Conservation (phyloP, 2,329 filamentous ascomycete genomes). For the Pseudogymnoascus sp. region DNA sequence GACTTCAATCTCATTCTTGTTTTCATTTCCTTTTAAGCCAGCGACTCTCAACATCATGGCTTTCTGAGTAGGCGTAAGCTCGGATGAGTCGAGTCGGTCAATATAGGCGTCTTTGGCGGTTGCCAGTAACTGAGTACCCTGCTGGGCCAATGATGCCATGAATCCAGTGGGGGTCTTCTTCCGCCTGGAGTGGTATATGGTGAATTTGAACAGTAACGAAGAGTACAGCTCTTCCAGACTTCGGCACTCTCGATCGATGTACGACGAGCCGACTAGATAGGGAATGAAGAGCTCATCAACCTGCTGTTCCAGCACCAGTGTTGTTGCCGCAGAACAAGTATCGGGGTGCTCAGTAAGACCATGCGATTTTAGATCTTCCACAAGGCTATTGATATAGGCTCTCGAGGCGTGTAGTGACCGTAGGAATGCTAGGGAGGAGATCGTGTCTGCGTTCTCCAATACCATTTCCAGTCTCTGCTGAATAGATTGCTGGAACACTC, state of each 20-base stretch:
- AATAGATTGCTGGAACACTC: conserved; percentile 95
- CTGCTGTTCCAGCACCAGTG: conserved; percentile 65
- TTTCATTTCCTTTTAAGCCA: conserved; percentile 66
- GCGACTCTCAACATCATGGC: conserved; percentile 84
- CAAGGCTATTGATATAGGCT: conserved; percentile 75
- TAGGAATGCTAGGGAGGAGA: conserved; percentile 87
- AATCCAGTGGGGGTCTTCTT: conserved; percentile 88
- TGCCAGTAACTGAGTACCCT: conserved; percentile 79
- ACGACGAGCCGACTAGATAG: conserved; percentile 60
- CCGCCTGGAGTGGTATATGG: conserved; percentile 80
- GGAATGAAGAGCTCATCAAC: conserved; percentile 71
- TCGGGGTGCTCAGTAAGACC: conserved; percentile 94
- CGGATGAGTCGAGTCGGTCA: conserved; percentile 78
- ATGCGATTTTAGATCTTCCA: conserved; percentile 90
- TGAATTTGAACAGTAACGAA: conserved; percentile 91
- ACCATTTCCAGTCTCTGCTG: conserved; percentile 95
- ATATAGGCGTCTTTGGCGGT: conserved; percentile 88
- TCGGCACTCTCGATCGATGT: conserved; percentile 61
- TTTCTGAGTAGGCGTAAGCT: conserved; percentile 81
- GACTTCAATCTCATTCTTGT: conserved; percentile 80
- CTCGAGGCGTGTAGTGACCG: conserved; percentile 84
- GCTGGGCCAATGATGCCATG: conserved; percentile 83
- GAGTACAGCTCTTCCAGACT: conserved; percentile 76
- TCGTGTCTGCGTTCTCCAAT: conserved; percentile 82
- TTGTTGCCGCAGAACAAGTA: conserved; percentile 76